Evolutionary conservation across 2,329 filamentous ascomycete species (phyloP).

Genomic region (Botrytis galanthina): DNA sequence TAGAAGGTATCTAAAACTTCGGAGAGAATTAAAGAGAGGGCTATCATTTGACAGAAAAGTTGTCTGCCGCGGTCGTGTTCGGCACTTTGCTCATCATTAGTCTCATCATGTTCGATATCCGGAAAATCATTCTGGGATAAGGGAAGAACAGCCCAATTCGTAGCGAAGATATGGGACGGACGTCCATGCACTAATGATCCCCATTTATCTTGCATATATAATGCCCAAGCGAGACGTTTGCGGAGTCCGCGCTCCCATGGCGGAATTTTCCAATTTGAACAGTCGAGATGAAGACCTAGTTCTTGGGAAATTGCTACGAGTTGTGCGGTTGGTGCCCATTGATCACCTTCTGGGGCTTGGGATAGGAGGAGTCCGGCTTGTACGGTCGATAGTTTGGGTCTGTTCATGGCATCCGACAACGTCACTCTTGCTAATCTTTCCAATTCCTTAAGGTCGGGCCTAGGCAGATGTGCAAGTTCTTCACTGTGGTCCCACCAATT

Average conservation of each 20-base stretch:
- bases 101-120: slow-evolving; percentile 66
- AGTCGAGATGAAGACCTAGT: slow-evolving; percentile 85
- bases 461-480: slow-evolving; percentile 59
- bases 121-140: slow-evolving; percentile 69
- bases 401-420: slow-evolving; percentile 72
- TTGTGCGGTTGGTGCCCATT: slow-evolving; percentile 83
- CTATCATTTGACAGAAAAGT: slow-evolving; percentile 73
- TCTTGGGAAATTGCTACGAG: slow-evolving; percentile 85
- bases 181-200: slow-evolving; percentile 80
- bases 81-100: slow-evolving; percentile 56
- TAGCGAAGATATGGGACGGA: slow-evolving; percentile 68
- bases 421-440: slow-evolving; percentile 72
- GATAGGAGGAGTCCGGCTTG: slow-evolving; percentile 74
- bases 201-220: slow-evolving; percentile 96
- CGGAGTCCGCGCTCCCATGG: slow-evolving; percentile 82
- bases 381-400: slow-evolving; percentile 77
- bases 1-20: slow-evolving; percentile 84
- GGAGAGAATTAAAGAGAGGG: slow-evolving; percentile 70
- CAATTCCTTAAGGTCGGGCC: slow-evolving; percentile 70
- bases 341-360: slow-evolving; percentile 72
- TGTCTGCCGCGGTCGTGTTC: slow-evolving; percentile 67
- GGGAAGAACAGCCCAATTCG: slow-evolving; percentile 73
- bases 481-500: slow-evolving; percentile 83
- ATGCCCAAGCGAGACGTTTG: slow-evolving; percentile 83
- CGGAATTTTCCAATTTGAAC: slow-evolving; percentile 81